Base-by-base conservation (phyloP, 2,329 filamentous ascomycete species). In the Tetracladium maxilliforme region DNA sequence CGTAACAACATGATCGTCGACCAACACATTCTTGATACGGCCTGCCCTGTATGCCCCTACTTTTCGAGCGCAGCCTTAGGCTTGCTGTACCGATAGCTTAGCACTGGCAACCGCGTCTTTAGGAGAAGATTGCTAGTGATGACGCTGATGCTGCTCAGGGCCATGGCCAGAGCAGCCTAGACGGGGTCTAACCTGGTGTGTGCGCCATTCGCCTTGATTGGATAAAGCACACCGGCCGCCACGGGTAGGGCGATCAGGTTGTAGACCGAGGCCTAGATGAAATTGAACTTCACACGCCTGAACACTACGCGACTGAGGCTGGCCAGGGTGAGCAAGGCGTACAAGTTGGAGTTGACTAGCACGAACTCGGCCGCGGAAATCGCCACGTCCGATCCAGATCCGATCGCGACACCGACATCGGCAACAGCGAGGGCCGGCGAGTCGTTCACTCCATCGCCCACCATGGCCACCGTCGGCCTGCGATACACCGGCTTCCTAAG, bases 141-240 rank as follows among this genome's bases (percentile, higher is more conserved):
- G 22, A 95, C 86, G 41, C 80, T 90, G 36, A 94, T 74, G 48
- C 79, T 87, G 49, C 84, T 93, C 48, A 86, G 50, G 14, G 87
- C 87, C 87, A 94, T 95, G 2, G 86, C 86, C 45, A 93, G 51
- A 36, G 73, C 77, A 5, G 86, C 87, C 86, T 84, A 94, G 2
- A 80, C 79, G 0, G 79, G 79, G 45, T 81, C 74, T 23, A 86
- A 51, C 31, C 66, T 55, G 12, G 83, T 50, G 43, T 78, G 76
- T 16, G 45, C 44, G 3, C 59, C 63, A 3, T 44, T 40, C 4
- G 47, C 44, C 23, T 57, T 58, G 23, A 74, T 35, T 3, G 71
- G 66, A 45, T 70, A 79, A 23, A 79, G 48, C 2, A 70, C 64
- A 0, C 74, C 74, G 1, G 73, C 74, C 0, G 74, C 72, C 23